Evolutionary conservation across 352 stramenopile genomes (phyloP).

Genomic region (Phytophthora hibernalis): DNA sequence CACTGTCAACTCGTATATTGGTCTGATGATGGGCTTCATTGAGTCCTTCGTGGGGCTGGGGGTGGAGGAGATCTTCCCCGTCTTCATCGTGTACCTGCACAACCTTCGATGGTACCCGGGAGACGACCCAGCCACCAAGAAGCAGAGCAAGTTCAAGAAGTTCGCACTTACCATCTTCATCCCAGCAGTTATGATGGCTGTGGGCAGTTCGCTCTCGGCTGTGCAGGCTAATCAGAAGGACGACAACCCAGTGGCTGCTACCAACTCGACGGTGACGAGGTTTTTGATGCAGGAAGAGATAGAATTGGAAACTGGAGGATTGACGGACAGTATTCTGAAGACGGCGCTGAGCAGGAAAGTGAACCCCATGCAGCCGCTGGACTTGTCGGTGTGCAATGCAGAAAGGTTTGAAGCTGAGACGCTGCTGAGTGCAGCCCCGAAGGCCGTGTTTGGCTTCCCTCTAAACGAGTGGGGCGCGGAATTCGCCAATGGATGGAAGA

Average conservation of each 20-base stretch:
- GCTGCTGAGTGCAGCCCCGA: constrained; percentile 30
- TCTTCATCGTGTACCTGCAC: constrained; percentile 72
- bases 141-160: constrained; percentile 64
- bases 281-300: constrained; percentile 39
- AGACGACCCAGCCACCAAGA: constrained; percentile 54
- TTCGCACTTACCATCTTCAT: constrained; percentile 67
- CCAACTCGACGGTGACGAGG: constrained; percentile 23
- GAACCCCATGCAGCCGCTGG: constrained; percentile 30
- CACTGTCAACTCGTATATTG: constrained; percentile 62
- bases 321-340: constrained; percentile 39
- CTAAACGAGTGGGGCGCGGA: constrained; percentile 34
- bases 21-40: constrained; percentile 67
- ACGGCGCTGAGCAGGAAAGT: constrained; percentile 34
- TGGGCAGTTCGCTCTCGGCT: constrained; percentile 59
- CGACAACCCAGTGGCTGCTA: constrained; percentile 18
- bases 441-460: constrained; percentile 43
- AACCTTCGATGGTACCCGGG: constrained; percentile 63
- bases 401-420: constrained; percentile 11
- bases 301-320: constrained; percentile 8
- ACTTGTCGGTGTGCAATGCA: constrained; percentile 27
- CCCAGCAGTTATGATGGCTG: constrained; percentile 58
- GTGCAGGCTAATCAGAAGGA: constrained; percentile 67
- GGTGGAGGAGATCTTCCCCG: constrained; percentile 59
- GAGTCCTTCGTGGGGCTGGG: constrained; percentile 56
- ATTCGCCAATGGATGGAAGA: constrained; percentile 33